Evolutionary conservation across 176 grass and related monocot species (phyloP).

Genomic region (Avena insularis): DNA sequence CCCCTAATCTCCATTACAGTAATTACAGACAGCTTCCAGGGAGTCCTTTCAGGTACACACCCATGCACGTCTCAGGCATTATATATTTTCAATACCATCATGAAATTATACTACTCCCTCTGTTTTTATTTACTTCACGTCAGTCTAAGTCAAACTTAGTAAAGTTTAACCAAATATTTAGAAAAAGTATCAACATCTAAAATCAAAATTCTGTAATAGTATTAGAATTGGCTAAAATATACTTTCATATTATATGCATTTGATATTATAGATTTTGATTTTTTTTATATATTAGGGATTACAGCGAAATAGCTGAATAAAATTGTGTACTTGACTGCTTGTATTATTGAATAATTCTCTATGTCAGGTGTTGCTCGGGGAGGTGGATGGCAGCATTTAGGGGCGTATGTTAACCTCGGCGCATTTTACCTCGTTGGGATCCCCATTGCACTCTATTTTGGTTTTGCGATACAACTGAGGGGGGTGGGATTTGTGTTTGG

Average conservation of each 20-base stretch:
- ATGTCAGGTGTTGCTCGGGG: slow-evolving; percentile 64
- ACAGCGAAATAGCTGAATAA: too few species aligned
- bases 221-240: too few species aligned
- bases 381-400: slow-evolving; percentile 72
- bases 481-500: slow-evolving; percentile 60
- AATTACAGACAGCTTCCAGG: slow-evolving; percentile 56
- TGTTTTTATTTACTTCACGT: too few species aligned
- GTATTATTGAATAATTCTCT: not conserved
- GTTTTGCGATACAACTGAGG: slow-evolving; percentile 56
- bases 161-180: too few species aligned
- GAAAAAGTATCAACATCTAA: too few species aligned
- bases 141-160: too few species aligned
- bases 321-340: too few species aligned
- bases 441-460: slow-evolving; percentile 49
- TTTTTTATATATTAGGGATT: too few species aligned
- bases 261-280: too few species aligned
- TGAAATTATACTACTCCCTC: not conserved
- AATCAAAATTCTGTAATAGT: too few species aligned
- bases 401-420: slow-evolving; percentile 69
- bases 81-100: not conserved
- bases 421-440: slow-evolving; percentile 66
- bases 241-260: too few species aligned
- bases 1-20: slow-evolving; percentile 55
- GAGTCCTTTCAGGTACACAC: slow-evolving; percentile 58
- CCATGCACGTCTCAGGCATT: not conserved